Evolutionary conservation across 805 yeast species (phyloP), one percentile per base, ranked within the genome.

Genomic region (Candida fluviatilis): DNA sequence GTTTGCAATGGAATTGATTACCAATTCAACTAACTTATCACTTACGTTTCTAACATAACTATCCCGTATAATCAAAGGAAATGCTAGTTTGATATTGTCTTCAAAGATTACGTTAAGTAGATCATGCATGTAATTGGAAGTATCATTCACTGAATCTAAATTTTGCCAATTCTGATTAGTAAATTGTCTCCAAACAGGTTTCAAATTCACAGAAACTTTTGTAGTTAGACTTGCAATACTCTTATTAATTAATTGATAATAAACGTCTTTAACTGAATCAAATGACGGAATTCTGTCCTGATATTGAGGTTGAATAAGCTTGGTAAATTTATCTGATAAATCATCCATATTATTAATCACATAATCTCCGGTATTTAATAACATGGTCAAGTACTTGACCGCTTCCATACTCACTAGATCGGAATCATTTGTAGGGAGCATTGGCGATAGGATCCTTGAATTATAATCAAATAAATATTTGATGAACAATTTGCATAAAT

Each of bases 281-380:
- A 88, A 82, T 31, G 63, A 55, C 11, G 50, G 50, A n/a, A 80
- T 52, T 41, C 64, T 66, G 15, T 60, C 64, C 10, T 66, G 52
- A 36, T 58, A 58, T 15, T 60, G 57, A 12, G 58, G 52, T 13
- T 62, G 57, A 46, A 57, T 68, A 50, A 60, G 63, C 55, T 58
- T 71, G 49, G 33, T 66, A 66, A 54, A 59, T 48, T 77, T 77
- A 18, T 82, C 84, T 48, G 81, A 88, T 32, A 93, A 62, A 54
- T 93, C 97, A 10, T 72, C 73, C 2, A 82, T 76, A 2, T 96
- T 93, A 8, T 78, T 69, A 13, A 86, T 76, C 42, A 95, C 82
- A 57, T 90, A 93, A 55, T 91, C 96, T 1, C 95, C 88, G 0
- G 99, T 91, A 49, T 88, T 87, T 25, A 91, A 62, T 7, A 89